Evolutionary conservation across 129 eudicot genomes (phyloP).

Genomic region (Centaurea solstitialis): DNA sequence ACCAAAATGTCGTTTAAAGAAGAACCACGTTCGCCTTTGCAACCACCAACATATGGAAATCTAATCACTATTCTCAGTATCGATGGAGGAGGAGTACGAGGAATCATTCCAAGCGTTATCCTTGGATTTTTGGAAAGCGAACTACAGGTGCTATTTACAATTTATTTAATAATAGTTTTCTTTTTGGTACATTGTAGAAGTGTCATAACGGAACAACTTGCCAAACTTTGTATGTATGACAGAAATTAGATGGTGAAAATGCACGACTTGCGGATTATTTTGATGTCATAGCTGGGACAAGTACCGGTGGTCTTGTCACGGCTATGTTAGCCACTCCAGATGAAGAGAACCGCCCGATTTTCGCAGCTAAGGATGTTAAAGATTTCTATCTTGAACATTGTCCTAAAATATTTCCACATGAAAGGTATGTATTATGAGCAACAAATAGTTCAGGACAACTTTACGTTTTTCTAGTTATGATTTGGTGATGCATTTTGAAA

Average conservation of each 20-base stretch:
- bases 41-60: slow-evolving; percentile 34
- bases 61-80: slow-evolving; percentile 54
- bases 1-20: slow-evolving; percentile 21
- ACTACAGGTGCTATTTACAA: slow-evolving; percentile 25
- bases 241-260: slow-evolving; percentile 49
- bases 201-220: too few species aligned
- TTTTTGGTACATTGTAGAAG: neutral
- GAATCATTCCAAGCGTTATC: slow-evolving; percentile 51
- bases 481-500: neutral
- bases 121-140: slow-evolving; percentile 40
- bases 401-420: slow-evolving; percentile 60
- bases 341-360: slow-evolving; percentile 45
- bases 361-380: slow-evolving; percentile 46
- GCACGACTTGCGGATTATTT: slow-evolving; percentile 63
- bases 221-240: neutral
- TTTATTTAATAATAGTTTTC: neutral
- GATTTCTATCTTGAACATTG: slow-evolving; percentile 50
- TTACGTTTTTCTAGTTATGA: neutral
- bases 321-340: slow-evolving; percentile 62
- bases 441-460: neutral
- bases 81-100: slow-evolving; percentile 63
- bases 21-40: slow-evolving; percentile 16
- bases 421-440: neutral
- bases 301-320: slow-evolving; percentile 62
- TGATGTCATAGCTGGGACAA: slow-evolving; percentile 59